A percentile compares a stretch with the other conserved stretches of the same genome.
Evolutionary conservation across 257 asterid species (phyloP).

Genomic region (Hygrophila difformis): DNA sequence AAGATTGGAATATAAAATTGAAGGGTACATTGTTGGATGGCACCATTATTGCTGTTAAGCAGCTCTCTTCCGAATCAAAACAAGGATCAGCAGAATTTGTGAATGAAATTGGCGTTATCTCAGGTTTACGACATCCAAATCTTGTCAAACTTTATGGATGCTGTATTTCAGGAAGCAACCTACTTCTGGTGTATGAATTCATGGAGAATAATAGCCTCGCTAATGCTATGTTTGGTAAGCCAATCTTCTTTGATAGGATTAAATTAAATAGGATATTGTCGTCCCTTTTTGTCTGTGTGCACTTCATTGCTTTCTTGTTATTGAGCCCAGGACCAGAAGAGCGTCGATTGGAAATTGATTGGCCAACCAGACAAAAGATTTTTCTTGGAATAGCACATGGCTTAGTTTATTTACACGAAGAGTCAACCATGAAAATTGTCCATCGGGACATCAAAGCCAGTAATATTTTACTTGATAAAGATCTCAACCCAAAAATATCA

Average conservation of each 20-base stretch:
- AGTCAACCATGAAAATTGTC: conserved; percentile 8
- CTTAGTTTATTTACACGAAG: conserved; percentile 5
- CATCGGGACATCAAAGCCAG: conserved; percentile 7
- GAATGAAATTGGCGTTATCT: neutral
- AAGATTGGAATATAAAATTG: neutral
- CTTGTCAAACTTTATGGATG: neutral
- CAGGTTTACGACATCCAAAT: neutral
- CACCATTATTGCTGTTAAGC: neutral
- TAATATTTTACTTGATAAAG: conserved; percentile 1
- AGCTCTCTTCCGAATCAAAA: neutral
- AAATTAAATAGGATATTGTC: too few relatives aligned
- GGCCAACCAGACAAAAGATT: conserved; percentile 2
- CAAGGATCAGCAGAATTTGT: neutral
- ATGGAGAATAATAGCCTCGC: neutral
- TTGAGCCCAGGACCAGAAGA: neutral
- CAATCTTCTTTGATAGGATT: neutral
- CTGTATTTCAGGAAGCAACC: neutral
- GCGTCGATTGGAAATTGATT: neutral
- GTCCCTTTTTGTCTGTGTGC: too few relatives aligned
- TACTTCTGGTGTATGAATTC: neutral
- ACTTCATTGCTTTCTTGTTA: too few relatives aligned
- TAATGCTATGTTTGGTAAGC: neutral
- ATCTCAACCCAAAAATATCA: conserved; percentile 9
- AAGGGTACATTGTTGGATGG: neutral
- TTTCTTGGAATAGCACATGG: conserved; percentile 4